These are phyloP conservation scores for Incumbomyces delicatus DNA, from an alignment of 2,329 filamentous ascomycete genomes.

Conservation along the genomic window DNA sequence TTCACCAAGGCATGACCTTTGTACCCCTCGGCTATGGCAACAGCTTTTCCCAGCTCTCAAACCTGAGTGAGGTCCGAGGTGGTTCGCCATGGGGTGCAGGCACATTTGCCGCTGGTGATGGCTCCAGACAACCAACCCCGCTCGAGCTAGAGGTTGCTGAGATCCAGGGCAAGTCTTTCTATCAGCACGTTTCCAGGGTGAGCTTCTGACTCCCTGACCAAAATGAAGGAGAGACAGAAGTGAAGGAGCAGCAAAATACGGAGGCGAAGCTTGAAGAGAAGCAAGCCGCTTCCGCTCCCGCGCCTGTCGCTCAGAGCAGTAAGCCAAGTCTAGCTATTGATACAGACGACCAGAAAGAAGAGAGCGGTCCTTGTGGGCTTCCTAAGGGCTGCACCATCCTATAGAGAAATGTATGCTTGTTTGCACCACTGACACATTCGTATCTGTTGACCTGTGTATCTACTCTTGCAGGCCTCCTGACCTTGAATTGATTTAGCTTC, in stretches of 20 bases:
- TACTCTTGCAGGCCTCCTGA: too few species aligned
- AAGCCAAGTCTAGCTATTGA: constrained; percentile 23
- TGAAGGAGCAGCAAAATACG: constrained; percentile 21
- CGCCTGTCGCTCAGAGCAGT: constrained; percentile 16
- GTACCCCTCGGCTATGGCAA: constrained; percentile 92
- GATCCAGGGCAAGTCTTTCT: constrained; percentile 79
- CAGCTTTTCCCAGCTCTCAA: constrained; percentile 58
- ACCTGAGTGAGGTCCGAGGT: constrained; percentile 71
- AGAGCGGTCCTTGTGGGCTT: constrained; percentile 63
- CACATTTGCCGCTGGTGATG: constrained; percentile 70
- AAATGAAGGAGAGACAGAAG: constrained; percentile 10
- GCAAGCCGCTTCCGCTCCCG: constrained; percentile 11
- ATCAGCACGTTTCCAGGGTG: constrained; percentile 62
- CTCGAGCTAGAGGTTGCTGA: constrained; percentile 71
- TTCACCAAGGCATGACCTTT: constrained; percentile 91
- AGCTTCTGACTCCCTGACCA: constrained; percentile 69
- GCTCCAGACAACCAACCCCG: constrained; percentile 67
- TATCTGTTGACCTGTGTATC: too few species aligned
- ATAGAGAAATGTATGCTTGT: constrained; percentile 28
- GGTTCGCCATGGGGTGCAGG: constrained; percentile 89
- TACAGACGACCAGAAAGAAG: constrained; percentile 35
- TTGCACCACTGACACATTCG: too few species aligned
- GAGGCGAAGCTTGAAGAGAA: constrained; percentile 21
- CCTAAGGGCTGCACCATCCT: constrained; percentile 64
- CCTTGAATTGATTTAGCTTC: too few species aligned